Base-by-base conservation (phyloP, 2,329 filamentous ascomycete genomes). In the Fusarium sarcochroum region DNA sequence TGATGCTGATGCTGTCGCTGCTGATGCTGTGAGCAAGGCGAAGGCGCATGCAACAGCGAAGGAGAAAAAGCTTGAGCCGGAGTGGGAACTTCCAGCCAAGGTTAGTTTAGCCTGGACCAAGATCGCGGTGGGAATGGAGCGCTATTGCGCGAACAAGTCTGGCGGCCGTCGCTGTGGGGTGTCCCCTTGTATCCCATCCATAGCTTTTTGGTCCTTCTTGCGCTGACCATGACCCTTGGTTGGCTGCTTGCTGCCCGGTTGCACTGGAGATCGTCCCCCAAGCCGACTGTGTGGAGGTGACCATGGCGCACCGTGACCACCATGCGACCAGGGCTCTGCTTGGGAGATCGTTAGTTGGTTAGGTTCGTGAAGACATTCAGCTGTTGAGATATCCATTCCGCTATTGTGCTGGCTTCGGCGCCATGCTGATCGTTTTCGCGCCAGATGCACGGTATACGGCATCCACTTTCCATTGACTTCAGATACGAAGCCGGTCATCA, bases 91-190 rank as follows among this genome's bases (percentile, higher is more conserved):
- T 56, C 61, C 64, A 62, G 63, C 66, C 66, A 67, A 58, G 58
- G 65, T 52, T 47, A 63, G 71, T 58, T 66, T 75, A 75, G 72
- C 68, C 56, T 61, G 45, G 49, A 59, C 55, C 63, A 57, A 63
- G 63, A 72, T 73, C 72, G 62, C 59, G 64, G 60, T 74, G 73
- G 68, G 70, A 75, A 74, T 75, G 73, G 62, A 71, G 70, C 61
- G 45, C 71, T 64, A 70, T 73, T 64, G 68, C 73, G 58, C 65
- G 68, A 74, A 74, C 68, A 67, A 73, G 73, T 74, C 72, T 75
- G 73, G 73, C 60, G 71, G 62, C 71, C 73, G 69, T 70, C 65
- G 61, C 30, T 65, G 58, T 61, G 65, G 69, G 67, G 63, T 58
- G 68, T 69, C 64, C 56, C 59, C 46, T 68, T 60, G 59, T 63